Evolutionary conservation across 1,139 yeast species (phyloP).

Genomic region (Scheffersomyces illinoinensis): DNA sequence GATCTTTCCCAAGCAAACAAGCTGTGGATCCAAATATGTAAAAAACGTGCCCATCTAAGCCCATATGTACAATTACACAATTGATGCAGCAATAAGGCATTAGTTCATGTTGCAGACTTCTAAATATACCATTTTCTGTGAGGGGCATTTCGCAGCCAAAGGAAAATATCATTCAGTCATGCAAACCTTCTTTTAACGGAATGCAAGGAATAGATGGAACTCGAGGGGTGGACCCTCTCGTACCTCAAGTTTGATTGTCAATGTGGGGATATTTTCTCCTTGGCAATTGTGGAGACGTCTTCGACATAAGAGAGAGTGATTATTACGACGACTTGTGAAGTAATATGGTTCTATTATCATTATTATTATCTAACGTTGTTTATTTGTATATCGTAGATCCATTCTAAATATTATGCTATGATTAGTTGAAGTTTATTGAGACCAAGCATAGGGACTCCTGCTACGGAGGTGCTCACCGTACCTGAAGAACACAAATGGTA

Average conservation of each 20-base stretch:
- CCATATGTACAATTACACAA: not conserved
- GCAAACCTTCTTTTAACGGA: not conserved
- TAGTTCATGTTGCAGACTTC: not conserved
- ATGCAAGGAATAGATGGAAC: not conserved
- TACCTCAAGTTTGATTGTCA: not conserved
- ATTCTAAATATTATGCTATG: not conserved
- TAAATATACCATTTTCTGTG: not conserved
- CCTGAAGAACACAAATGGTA: conserved; percentile 9
- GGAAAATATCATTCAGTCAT: not conserved
- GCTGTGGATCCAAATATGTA: not conserved
- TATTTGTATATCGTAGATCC: not conserved
- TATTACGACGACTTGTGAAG: not conserved
- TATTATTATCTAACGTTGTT: not conserved
- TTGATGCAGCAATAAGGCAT: not conserved
- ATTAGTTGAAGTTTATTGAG: not conserved
- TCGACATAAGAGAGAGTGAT: not conserved
- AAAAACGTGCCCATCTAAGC: not conserved
- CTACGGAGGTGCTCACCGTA: conserved; percentile 8
- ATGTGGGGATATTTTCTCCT: not conserved
- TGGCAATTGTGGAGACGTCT: not conserved
- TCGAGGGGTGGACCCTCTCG: not conserved
- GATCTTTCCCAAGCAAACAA: not conserved
- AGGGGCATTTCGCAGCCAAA: not conserved
- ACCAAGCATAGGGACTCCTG: conserved; percentile 10
- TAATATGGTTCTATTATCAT: too few relatives aligned